Evolutionary conservation across 306 rosid species (phyloP), one percentile per base, ranked within the genome.

Genomic region (Pueraria montana): DNA sequence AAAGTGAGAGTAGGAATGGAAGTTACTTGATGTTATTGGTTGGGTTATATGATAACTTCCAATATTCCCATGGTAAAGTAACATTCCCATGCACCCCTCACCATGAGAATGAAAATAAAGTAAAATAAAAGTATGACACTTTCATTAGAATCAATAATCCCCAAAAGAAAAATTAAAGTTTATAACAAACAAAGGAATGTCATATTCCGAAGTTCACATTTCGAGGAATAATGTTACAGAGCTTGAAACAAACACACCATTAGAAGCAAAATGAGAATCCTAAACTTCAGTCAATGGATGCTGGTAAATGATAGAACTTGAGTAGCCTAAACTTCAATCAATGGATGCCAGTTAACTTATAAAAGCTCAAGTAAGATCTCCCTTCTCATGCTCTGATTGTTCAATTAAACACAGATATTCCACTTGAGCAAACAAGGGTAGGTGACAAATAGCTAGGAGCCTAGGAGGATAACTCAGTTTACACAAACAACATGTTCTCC

Each of bases 401-500:
- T 48, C 65, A 11, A 59, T 30, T 17, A 17, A 27, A 59, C 69
- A 20, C 23, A 42, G 21, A 46, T 49, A 34, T 6, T 50, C 49
- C 80, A 83, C 40, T 59, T 0, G 50, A 63, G 69, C 80, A 24
- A 68, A 79, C 59, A 42, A 74, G 26, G 20, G 32, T 23, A 40
- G 58, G 43, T 27, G 70, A 73, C 58, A 52, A 82, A 38, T 46
- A 38, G 58, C 72, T 24, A 5, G 30, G 56, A 45, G n/a, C 48
- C 72, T 24, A 5, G 30, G 56, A 45, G n/a, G 74, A 62, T 34
- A 42, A n/a, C 72, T 56, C 76, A 30, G 71, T 71, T 74, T 3
- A 45, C 30, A 40, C 6, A 78, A 56, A 66, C 45, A 81, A 34
- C 36, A 82, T 53, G 23, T 45, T 61, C 68, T 75, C 81, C 32